Evolutionary conservation across 2,329 filamentous ascomycete species (phyloP).

Genomic region (Metarhizium brunneum): DNA sequence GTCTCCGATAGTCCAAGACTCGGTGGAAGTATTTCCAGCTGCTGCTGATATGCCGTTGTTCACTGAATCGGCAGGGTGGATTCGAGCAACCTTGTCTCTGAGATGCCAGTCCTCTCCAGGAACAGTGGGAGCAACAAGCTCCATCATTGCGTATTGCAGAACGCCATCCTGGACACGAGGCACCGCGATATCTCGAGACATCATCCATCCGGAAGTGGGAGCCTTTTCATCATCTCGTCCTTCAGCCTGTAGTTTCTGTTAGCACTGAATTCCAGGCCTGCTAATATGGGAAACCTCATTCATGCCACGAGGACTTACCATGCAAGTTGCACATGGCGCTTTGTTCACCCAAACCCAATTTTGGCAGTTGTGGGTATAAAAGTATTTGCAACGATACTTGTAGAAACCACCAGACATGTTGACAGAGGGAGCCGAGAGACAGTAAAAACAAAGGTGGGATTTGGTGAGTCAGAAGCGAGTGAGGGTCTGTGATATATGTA

Average conservation of each 20-base stretch:
- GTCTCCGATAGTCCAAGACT: constrained; percentile 25
- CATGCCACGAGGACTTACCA: constrained; percentile 27
- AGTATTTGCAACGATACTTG: constrained; percentile 48
- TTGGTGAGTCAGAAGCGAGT: neutral
- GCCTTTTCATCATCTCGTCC: constrained; percentile 35
- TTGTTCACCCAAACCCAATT: constrained; percentile 48
- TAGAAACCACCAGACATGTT: constrained; percentile 33
- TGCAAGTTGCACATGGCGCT: constrained; percentile 37
- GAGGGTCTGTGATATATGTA: neutral
- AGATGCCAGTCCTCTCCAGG: constrained; percentile 29
- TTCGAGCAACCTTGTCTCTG: constrained; percentile 10
- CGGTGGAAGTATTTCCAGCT: constrained; percentile 10
- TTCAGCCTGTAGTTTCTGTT: constrained; percentile 29
- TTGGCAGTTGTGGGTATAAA: constrained; percentile 39
- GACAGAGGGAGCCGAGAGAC: neutral
- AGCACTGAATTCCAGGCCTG: neutral
- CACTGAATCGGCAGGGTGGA: constrained; percentile 5
- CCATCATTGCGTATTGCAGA: constrained; percentile 38
- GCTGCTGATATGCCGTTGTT: constrained; percentile 3
- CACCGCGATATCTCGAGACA: constrained; percentile 33
- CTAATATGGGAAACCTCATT: neutral
- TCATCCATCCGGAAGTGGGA: constrained; percentile 16
- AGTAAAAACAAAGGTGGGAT: neutral
- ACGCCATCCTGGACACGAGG: constrained; percentile 35
- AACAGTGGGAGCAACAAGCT: constrained; percentile 29